A percentile compares a stretch with the other conserved stretches of the same genome.
Conservation (phyloP, 176 grass and related monocot genomes). For the Tillandsia fasciculata region DNA sequence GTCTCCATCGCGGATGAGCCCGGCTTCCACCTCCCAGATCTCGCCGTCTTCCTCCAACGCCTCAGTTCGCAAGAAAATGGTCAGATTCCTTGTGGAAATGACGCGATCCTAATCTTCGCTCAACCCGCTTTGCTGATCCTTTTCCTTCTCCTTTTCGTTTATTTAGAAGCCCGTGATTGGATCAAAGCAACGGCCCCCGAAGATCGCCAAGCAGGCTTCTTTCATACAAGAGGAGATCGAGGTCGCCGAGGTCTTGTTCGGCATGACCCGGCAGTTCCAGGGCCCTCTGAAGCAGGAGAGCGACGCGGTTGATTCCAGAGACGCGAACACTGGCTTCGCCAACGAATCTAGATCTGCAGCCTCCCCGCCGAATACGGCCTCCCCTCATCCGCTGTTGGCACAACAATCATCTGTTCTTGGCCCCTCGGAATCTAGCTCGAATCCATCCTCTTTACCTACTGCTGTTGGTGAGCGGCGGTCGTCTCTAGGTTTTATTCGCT, state of each 20-base stretch:
- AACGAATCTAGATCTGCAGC: constrained; percentile 57
- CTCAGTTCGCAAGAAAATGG: constrained; percentile 70
- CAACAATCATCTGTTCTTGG: constrained; percentile 36
- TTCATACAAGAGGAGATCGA: constrained; percentile 97
- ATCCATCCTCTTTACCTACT: constrained; percentile 31
- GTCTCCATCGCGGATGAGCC: constrained; percentile 1
- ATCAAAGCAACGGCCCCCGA: constrained; percentile 28
- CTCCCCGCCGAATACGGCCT: constrained; percentile 46
- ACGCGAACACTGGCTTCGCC: not conserved
- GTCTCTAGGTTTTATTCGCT: not conserved
- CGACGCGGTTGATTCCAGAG: constrained; percentile 50
- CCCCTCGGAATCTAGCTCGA: constrained; percentile 44
- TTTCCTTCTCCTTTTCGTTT: constrained; percentile 1
- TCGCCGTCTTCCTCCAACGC: constrained; percentile 56
- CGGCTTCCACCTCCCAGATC: constrained; percentile 40
- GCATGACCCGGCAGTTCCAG: constrained; percentile 75
- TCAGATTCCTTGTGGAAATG: not conserved
- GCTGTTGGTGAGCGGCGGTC: constrained; percentile 28
- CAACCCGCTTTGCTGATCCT: not conserved
- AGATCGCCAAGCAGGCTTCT: constrained; percentile 58
- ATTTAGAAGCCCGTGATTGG: constrained; percentile 53
- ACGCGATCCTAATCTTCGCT: not conserved
- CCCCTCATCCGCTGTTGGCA: constrained; percentile 2
- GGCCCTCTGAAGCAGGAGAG: constrained; percentile 46
- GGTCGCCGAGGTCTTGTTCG: constrained; percentile 94